These are phyloP conservation scores for Cetraspora pellucida DNA, from an alignment of 192 early-diverging fungal species.

Conservation along the genomic window DNA sequence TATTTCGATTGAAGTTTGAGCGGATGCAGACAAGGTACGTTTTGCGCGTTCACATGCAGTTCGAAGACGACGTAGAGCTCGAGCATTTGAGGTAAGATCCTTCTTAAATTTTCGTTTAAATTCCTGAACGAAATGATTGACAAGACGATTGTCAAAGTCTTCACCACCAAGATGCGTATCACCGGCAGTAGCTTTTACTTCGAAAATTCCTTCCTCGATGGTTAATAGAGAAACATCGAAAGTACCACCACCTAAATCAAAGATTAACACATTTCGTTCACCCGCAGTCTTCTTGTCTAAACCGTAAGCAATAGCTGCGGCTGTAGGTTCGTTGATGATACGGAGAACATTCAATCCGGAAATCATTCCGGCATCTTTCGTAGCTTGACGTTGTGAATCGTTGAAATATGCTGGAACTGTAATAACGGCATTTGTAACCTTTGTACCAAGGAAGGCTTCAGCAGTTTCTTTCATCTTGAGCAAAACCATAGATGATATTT, in stretches of 20 bases:
- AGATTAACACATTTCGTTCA: constrained; percentile 94
- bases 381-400: constrained; percentile 99
- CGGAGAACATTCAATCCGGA: constrained; percentile 96
- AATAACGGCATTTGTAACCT: constrained; percentile 89
- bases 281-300: constrained; percentile 92
- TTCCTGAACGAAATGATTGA: constrained; percentile 92
- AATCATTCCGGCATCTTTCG: constrained; percentile 98
- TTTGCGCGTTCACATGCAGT: constrained; percentile 98
- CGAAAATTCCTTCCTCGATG: constrained; percentile 98
- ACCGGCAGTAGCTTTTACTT: constrained; percentile 98
- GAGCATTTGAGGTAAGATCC: constrained; percentile 87
- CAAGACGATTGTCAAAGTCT: constrained; percentile 99
- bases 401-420: constrained; percentile 99
- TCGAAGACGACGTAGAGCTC: constrained; percentile 94
- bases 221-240: constrained; percentile 97
- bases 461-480: constrained; percentile 99
- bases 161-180: constrained; percentile 99
- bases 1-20: constrained; percentile 94
- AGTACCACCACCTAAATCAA: constrained; percentile 97
- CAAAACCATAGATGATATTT: constrained; percentile 97
- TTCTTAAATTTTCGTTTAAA: constrained; percentile 99
- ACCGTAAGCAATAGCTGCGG: constrained; percentile 99
- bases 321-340: constrained; percentile 99
- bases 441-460: constrained; percentile 85
- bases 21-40: constrained; percentile 92